These are phyloP conservation scores for Balamuthia mandrillaris DNA, from an alignment of 208 protist species.

Conservation along the genomic window DNA sequence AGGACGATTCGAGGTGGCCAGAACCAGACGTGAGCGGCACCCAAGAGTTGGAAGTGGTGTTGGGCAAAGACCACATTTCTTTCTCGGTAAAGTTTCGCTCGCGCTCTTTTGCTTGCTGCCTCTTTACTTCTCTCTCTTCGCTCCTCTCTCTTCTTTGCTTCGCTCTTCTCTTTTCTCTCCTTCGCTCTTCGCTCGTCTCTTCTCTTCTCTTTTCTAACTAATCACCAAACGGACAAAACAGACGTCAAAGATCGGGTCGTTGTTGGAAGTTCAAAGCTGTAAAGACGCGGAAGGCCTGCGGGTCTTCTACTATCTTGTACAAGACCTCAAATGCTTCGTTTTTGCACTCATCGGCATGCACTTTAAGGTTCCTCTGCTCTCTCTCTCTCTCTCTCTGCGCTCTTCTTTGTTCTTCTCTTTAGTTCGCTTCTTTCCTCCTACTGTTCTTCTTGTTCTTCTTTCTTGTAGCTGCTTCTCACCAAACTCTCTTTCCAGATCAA, in stretches of 20 bases:
- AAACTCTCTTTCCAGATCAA: too few species aligned
- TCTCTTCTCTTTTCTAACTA: not conserved
- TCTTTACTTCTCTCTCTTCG: not conserved
- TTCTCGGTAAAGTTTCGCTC: too few species aligned
- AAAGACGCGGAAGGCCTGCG: constrained; percentile 86
- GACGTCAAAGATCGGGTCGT: constrained; percentile 83
- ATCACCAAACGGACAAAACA: not conserved
- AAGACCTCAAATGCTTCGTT: constrained; percentile 88
- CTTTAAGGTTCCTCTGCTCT: constrained; percentile 75
- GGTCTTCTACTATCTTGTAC: constrained; percentile 87
- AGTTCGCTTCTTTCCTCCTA: too few species aligned
- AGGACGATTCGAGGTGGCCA: constrained; percentile 82
- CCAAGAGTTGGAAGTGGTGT: constrained; percentile 86
- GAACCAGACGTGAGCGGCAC: constrained; percentile 78
- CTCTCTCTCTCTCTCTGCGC: not conserved
- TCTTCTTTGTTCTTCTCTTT: not conserved
- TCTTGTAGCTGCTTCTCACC: too few species aligned
- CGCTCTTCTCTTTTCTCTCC: not conserved
- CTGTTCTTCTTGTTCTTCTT: too few species aligned
- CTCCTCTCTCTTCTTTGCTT: not conserved
- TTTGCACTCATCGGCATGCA: constrained; percentile 85
- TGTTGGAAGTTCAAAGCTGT: constrained; percentile 79
- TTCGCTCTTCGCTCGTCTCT: not conserved
- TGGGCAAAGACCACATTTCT: constrained; percentile 83
- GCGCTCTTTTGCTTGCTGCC: too few species aligned